Percentiles rank a stretch among this genome's conserved stretches.
These are phyloP conservation scores for Carex myosuroides DNA, from an alignment of 176 grass and related monocot species.

Conservation along the genomic window DNA sequence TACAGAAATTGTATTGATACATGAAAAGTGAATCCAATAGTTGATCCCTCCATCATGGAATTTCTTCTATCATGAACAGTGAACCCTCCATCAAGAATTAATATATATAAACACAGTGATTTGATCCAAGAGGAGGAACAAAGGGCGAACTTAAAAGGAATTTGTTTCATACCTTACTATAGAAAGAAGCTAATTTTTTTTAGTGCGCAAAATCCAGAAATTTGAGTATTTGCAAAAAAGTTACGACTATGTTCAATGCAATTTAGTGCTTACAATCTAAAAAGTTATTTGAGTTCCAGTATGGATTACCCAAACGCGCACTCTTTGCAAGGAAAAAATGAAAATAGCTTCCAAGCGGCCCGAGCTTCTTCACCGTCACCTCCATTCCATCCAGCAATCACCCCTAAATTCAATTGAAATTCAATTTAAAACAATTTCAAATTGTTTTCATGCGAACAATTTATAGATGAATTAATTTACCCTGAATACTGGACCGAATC, in stretches of 20 bases:
- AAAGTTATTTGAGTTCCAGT: no score
- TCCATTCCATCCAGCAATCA: slow-evolving; percentile 57
- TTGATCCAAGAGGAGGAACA: background rate
- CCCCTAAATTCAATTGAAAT: slow-evolving; percentile 20
- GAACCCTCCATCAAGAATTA: no score
- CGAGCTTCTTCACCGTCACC: slow-evolving; percentile 79
- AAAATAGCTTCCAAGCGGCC: slow-evolving; percentile 26
- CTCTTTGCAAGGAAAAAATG: background rate
- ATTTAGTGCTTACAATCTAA: background rate
- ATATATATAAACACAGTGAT: background rate
- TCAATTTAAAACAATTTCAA: background rate
- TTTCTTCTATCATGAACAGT: no score
- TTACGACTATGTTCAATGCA: background rate
- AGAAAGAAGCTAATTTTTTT: background rate
- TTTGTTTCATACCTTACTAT: background rate
- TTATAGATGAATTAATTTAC: slow-evolving; percentile 9
- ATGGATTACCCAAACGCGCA: no score
- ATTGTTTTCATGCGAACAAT: background rate
- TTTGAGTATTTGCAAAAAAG: background rate
- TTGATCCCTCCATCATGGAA: no score
- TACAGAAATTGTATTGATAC: no score
- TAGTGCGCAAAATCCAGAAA: no score
- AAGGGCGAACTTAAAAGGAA: background rate
- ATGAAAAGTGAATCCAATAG: no score
- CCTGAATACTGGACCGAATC: slow-evolving; percentile 77